Evolutionary conservation across 805 yeast genomes (phyloP).

Genomic region (Myxozyma geophila): DNA sequence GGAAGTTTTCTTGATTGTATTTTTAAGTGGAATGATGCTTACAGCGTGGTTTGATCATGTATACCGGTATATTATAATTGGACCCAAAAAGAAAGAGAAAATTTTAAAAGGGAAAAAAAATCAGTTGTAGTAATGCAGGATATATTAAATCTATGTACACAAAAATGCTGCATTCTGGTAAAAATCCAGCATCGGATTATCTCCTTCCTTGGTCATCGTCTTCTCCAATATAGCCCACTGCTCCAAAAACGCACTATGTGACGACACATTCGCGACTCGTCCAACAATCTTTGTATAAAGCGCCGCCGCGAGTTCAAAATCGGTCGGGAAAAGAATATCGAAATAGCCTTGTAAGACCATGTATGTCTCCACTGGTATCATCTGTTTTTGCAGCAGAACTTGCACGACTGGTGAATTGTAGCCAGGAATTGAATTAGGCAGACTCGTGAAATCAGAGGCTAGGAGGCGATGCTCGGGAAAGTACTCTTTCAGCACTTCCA

Average conservation of each 20-base stretch:
- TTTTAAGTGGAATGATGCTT: too few relatives aligned
- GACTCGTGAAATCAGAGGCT: conserved; percentile 66
- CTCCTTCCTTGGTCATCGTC: conserved; percentile 76
- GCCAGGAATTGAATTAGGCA: conserved; percentile 53
- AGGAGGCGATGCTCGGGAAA: conserved; percentile 80
- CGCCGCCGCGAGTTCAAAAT: conserved; percentile 64
- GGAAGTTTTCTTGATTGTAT: conserved; percentile 84
- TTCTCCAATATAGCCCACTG: conserved; percentile 72
- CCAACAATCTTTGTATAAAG: conserved; percentile 69
- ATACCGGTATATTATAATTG: too few relatives aligned
- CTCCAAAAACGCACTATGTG: conserved; percentile 67
- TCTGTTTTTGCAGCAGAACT: conserved; percentile 66
- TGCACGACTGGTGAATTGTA: conserved; percentile 80
- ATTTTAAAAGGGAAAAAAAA: background rate
- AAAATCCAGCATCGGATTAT: conserved; percentile 80
- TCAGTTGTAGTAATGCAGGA: background rate
- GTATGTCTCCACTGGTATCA: conserved; percentile 72
- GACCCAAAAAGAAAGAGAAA: too few relatives aligned
- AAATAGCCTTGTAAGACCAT: conserved; percentile 80
- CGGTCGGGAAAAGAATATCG: conserved; percentile 86
- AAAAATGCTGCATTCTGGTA: conserved; percentile 56
- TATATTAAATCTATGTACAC: conserved; percentile 29
- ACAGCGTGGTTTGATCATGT: too few relatives aligned
- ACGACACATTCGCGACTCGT: conserved; percentile 55
- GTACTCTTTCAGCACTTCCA: conserved; percentile 61